A percentile compares a stretch with the other conserved stretches of the same genome.
phyloP scores from a whole-genome alignment of 1,284 basidiomycete species.

The Phellopilus nigrolimitatus region DNA sequence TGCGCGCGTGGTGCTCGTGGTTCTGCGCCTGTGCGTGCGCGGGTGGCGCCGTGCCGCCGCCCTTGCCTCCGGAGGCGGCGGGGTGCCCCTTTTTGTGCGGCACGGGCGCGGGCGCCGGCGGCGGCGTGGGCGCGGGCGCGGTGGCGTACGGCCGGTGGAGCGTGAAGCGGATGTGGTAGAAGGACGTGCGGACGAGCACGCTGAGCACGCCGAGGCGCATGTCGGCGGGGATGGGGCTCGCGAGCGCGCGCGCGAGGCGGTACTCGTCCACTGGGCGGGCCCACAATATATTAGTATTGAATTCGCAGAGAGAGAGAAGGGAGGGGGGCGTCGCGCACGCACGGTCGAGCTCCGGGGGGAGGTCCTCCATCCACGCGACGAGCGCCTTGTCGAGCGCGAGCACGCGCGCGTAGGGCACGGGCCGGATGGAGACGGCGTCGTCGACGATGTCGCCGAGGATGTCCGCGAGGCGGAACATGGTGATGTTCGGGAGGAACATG shows the following conservation, averaged over 20 bases:
- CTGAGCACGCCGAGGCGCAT: conserved; percentile 67
- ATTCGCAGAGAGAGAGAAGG: not conserved
- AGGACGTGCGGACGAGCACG: conserved; percentile 68
- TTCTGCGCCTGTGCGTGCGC: conserved; percentile 21
- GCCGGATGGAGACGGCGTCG: conserved; percentile 68
- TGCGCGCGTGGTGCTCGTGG: conserved; percentile 38
- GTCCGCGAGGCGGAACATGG: conserved; percentile 68
- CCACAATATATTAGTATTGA: not conserved
- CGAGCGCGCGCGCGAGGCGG: conserved; percentile 60
- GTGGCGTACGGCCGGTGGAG: conserved; percentile 75
- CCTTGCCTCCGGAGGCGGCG: not conserved
- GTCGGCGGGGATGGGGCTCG: conserved; percentile 45
- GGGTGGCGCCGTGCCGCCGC: not conserved
- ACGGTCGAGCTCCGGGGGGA: conserved; percentile 61
- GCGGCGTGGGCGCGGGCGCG: conserved; percentile 25
- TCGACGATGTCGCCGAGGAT: conserved; percentile 79
- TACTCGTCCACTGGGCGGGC: conserved; percentile 57
- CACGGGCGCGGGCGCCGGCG: not conserved
- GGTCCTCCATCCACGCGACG: conserved; percentile 64
- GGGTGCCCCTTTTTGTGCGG: conserved; percentile 16
- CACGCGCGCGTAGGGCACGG: conserved; percentile 70
- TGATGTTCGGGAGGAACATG: conserved; percentile 65
- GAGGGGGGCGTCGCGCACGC: too few species aligned
- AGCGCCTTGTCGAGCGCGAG: conserved; percentile 63
- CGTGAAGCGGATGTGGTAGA: conserved; percentile 76